These are phyloP conservation scores for Gorgonomyces haynaldii DNA, from an alignment of 192 early-diverging fungal genomes.

Conservation along the genomic window DNA sequence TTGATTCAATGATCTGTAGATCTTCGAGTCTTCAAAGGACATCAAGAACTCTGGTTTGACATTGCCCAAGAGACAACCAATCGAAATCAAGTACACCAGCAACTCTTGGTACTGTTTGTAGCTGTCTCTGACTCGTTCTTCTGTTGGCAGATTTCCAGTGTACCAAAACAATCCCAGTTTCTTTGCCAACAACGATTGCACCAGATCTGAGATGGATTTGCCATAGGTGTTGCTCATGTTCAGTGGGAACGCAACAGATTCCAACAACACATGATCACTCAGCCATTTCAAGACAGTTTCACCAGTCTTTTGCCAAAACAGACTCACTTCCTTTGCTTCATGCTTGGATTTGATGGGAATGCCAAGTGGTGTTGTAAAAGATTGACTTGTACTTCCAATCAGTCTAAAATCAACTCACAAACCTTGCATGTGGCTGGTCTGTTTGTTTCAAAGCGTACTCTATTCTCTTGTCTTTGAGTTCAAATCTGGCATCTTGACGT, in stretches of 20 bases:
- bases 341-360: conserved; percentile 18
- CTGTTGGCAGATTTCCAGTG: conserved; percentile 4
- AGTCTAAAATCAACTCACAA: neutral
- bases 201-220: conserved; percentile 18
- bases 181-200: conserved; percentile 30
- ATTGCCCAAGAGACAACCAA: conserved; percentile 26
- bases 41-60: conserved; percentile 38
- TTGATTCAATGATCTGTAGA: conserved; percentile 3
- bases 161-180: conserved; percentile 4
- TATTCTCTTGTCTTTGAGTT: neutral
- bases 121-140: conserved; percentile 15
- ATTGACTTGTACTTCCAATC: neutral
- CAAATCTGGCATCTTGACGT: neutral
- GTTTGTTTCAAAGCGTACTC: conserved; percentile 2
- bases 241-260: conserved; percentile 12
- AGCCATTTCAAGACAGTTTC: conserved; percentile 32
- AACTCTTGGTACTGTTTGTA: conserved; percentile 20
- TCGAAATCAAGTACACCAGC: conserved; percentile 15
- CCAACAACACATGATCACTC: conserved; percentile 25
- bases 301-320: conserved; percentile 7
- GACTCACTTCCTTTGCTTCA: conserved; percentile 7
- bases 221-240: conserved; percentile 12
- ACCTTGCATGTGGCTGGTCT: no score
- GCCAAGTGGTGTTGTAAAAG: conserved; percentile 26
- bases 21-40: conserved; percentile 24